phyloP scores from a whole-genome alignment of 768 basidiomycete genomes.

The Hygrophorus russula region DNA sequence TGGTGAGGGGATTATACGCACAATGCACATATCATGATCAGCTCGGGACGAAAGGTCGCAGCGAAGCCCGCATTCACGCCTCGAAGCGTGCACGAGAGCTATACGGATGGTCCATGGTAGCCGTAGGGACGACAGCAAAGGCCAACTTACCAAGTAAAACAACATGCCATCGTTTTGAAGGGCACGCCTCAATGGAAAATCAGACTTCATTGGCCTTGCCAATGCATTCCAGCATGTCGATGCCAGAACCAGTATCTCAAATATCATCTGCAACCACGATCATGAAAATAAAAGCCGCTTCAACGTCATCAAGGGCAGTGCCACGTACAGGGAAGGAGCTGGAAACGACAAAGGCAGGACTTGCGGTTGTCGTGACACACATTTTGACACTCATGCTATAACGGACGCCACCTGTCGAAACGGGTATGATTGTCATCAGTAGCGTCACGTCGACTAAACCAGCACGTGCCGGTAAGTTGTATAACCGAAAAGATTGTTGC shows the following conservation, averaged over 20 bases:
- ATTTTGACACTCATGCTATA: conserved; percentile 13
- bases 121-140: background rate
- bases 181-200: conserved; percentile 15
- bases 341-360: conserved; percentile 13
- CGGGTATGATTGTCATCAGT: background rate
- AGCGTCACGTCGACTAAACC: background rate
- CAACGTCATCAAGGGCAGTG: background rate
- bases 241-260: conserved; percentile 21
- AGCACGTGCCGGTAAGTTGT: conserved; percentile 14
- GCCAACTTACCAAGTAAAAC: conserved; percentile 20
- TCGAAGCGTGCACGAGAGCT: conserved; percentile 12
- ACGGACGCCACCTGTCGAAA: conserved; percentile 13
- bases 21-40: conserved; percentile 18
- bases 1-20: conserved; percentile 7
- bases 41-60: conserved; percentile 12
- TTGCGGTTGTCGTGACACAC: conserved; percentile 16
- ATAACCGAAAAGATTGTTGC: conserved; percentile 15
- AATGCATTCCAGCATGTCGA: conserved; percentile 23
- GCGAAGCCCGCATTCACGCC: conserved; percentile 16
- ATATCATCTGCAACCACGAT: conserved; percentile 16
- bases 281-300: background rate
- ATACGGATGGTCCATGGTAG: background rate
- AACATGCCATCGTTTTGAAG: conserved; percentile 23
- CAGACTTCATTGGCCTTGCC: conserved; percentile 18
- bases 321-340: conserved; percentile 23